These are phyloP conservation scores for Ampelomyces quisqualis DNA, from an alignment of 2,329 filamentous ascomycete genomes.

Conservation along the genomic window DNA sequence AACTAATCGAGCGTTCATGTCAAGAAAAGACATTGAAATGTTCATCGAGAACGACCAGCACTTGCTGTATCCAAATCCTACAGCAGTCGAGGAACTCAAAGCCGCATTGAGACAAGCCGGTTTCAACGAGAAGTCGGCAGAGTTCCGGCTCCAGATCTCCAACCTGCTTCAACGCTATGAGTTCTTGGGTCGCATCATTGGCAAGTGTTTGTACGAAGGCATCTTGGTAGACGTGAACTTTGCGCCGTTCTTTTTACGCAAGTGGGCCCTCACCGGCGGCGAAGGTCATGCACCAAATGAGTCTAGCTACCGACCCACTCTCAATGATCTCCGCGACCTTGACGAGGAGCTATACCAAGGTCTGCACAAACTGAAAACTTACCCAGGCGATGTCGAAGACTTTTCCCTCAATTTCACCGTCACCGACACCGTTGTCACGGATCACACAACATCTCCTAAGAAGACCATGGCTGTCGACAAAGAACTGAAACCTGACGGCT, in stretches of 20 bases:
- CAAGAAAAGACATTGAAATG: constrained; percentile 56
- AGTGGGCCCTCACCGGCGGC: constrained; percentile 81
- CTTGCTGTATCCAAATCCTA: constrained; percentile 84
- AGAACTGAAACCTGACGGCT: constrained; percentile 75
- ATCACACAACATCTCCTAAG: constrained; percentile 34
- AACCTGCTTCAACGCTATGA: constrained; percentile 75
- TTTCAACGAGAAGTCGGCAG: constrained; percentile 54
- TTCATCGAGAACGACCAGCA: constrained; percentile 86
- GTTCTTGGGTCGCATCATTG: constrained; percentile 88
- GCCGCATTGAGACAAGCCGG: constrained; percentile 58
- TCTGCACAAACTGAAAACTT: constrained; percentile 79
- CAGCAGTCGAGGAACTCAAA: constrained; percentile 67
- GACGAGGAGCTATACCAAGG: constrained; percentile 91
- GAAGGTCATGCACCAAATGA: constrained; percentile 63
- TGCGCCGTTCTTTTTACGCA: constrained; percentile 91
- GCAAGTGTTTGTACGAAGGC: constrained; percentile 96
- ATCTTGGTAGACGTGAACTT: constrained; percentile 93
- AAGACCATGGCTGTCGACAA: constrained; percentile 65
- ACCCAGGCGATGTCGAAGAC: constrained; percentile 74
- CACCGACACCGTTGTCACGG: constrained; percentile 61
- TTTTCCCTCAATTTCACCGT: constrained; percentile 88
- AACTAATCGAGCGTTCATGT: constrained; percentile 78
- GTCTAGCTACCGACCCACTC: constrained; percentile 78
- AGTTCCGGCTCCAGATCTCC: constrained; percentile 59
- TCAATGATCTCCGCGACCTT: constrained; percentile 91